phyloP scores from a whole-genome alignment of 345 rosid species.

The Microthlaspi erraticum region DNA sequence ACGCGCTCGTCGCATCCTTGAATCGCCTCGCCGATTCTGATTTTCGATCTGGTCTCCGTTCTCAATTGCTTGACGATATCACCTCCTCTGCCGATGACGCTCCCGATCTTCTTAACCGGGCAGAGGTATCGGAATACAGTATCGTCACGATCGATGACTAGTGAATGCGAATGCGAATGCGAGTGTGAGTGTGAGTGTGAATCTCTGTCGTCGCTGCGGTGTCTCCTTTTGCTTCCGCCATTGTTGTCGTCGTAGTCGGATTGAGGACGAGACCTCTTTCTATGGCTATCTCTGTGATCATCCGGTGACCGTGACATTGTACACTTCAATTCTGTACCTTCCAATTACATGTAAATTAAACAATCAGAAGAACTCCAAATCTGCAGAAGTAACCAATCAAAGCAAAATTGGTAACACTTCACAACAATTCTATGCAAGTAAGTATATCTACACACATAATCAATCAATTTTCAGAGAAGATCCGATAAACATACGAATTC shows the following conservation, averaged over 20 bases:
- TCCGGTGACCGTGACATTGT: conserved; percentile 71
- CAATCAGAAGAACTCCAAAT: conserved; percentile 14
- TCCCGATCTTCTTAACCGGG: conserved; percentile 86
- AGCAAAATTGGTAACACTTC: not conserved
- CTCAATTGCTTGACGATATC: conserved; percentile 94
- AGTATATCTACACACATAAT: not conserved
- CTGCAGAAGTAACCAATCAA: not conserved
- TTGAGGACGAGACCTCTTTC: conserved; percentile 79
- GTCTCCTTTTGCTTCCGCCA: conserved; percentile 72
- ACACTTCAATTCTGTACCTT: conserved; percentile 30
- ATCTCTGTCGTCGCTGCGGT: conserved; percentile 76
- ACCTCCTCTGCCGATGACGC: conserved; percentile 94
- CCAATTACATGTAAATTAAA: conserved; percentile 10
- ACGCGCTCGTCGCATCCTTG: conserved; percentile 89
- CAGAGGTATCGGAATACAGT: conserved; percentile 87
- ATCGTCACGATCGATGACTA: conserved; percentile 67
- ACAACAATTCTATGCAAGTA: not conserved
- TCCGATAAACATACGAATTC: not conserved
- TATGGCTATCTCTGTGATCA: conserved; percentile 78
- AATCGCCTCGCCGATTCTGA: conserved; percentile 81
- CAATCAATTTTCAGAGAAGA: conserved; percentile 20
- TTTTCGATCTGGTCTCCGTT: conserved; percentile 79
- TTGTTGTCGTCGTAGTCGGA: conserved; percentile 68
- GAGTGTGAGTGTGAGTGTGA: not conserved
- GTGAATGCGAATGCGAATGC: conserved; percentile 12